Evolutionary conservation across 2,329 filamentous ascomycete genomes (phyloP).

Genomic region (Spiromastix sp.): DNA sequence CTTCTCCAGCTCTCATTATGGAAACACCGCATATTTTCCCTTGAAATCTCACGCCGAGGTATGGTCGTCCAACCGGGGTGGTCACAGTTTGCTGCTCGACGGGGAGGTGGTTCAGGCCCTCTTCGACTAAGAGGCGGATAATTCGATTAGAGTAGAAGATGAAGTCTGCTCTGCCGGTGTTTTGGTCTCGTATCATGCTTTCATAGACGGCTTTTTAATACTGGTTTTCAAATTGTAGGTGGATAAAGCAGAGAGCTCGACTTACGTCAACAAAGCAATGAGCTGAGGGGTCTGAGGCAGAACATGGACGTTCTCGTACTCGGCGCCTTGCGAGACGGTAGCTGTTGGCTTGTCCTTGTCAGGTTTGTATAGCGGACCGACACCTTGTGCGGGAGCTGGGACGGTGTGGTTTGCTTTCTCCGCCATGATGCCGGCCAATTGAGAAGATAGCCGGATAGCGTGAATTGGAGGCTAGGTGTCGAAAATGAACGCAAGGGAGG

Average conservation of each 20-base stretch:
- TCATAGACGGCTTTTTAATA: slow-evolving; percentile 8
- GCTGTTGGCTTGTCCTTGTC: slow-evolving; percentile 72
- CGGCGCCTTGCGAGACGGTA: slow-evolving; percentile 74
- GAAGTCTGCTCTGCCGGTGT: slow-evolving; percentile 86
- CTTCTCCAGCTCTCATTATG: slow-evolving; percentile 96
- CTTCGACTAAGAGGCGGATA: slow-evolving; percentile 90
- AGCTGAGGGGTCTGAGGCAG: slow-evolving; percentile 90
- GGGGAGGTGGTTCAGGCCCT: slow-evolving; percentile 92
- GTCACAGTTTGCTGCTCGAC: slow-evolving; percentile 81
- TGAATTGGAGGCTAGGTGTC: no score
- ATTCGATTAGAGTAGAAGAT: slow-evolving; percentile 99
- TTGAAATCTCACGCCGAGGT: slow-evolving; percentile 87
- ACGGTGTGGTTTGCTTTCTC: slow-evolving; percentile 1
- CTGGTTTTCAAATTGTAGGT: slow-evolving; percentile 6
- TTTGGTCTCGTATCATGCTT: slow-evolving; percentile 90
- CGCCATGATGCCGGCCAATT: slow-evolving; percentile 7
- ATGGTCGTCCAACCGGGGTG: slow-evolving; percentile 79
- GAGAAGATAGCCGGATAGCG: background rate
- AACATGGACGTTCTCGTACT: slow-evolving; percentile 79
- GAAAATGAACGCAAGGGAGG: background rate
- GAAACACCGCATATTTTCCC: slow-evolving; percentile 98
- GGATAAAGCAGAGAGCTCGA: slow-evolving; percentile 16
- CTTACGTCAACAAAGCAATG: slow-evolving; percentile 94
- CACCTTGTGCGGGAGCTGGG: slow-evolving; percentile 30
- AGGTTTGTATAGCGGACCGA: slow-evolving; percentile 71